Base-by-base conservation (phyloP, 2,329 filamentous ascomycete species). In the Didymella sp. region DNA sequence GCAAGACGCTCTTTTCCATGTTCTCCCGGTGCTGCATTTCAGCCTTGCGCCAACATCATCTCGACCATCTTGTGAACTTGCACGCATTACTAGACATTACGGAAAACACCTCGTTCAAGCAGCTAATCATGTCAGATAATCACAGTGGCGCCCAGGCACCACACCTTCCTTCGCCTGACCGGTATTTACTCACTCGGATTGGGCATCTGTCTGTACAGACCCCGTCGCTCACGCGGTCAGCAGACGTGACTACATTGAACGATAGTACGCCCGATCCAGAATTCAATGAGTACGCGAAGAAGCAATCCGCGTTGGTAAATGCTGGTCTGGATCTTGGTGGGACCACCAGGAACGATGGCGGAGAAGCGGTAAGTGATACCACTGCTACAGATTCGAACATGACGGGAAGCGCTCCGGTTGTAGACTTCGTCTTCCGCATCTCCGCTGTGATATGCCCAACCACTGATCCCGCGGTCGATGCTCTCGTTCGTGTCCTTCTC, bases 281-380 rank as follows among this genome's bases (percentile, higher is more conserved):
- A 19, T 51, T 49, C 38, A 60, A 46, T 15, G 40, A 44, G 17
- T 62, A 62, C 37, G 56, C 43, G 5, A 67, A 67, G 47, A 62
- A 54, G 11, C 54, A 63, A 24, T 60, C 60, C 15, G 38, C 12
- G 2, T 62, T 58, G 46, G 59, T 66, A 2, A 67, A 64, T 17
- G 22, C 22, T 12, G 59, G 62, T 4, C 55, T 63, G 38, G 13
- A 30, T 6, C 48, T 43, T 28, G 28, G 42, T 11, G 21, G 38
- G 1, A 4, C 30, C 7, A 21, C 25, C 19, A 45, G 12, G 3
- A 25, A 7, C 11, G 13, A 45, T 11, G 11, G 6, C 6, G 31
- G 43, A 4, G 25, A 1, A 6, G 30, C 12, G 17, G 12, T 28
- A 28, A 19, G 15, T 22, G 12, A 13, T 22, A 22, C 21, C 25